A percentile compares a stretch with the other conserved stretches of the same genome.
phyloP scores from a whole-genome alignment of 2,329 filamentous ascomycete species.

The Pyrenophora seminiperda region DNA sequence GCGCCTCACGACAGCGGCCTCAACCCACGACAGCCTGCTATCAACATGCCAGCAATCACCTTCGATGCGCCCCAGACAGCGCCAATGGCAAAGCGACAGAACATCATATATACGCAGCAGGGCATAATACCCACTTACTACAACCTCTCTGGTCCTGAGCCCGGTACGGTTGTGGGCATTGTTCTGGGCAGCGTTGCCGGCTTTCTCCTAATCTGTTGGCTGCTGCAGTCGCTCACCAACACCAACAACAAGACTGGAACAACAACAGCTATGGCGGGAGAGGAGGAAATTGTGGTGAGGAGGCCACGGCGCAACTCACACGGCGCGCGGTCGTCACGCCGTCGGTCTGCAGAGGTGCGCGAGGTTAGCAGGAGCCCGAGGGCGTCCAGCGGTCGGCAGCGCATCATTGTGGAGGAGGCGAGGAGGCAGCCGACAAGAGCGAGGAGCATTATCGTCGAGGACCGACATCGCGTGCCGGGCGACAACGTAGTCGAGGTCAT shows the following conservation, averaged over 20 bases:
- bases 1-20: slow-evolving; percentile 28
- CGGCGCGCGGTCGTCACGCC: slow-evolving; percentile 40
- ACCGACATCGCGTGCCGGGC: slow-evolving; percentile 50
- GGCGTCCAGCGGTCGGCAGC: slow-evolving; percentile 36
- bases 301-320: slow-evolving; percentile 37
- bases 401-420: slow-evolving; percentile 48
- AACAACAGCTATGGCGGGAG: slow-evolving; percentile 50
- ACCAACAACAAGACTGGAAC: slow-evolving; percentile 38
- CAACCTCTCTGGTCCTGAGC: slow-evolving; percentile 57
- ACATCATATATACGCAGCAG: slow-evolving; percentile 22
- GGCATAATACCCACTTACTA: slow-evolving; percentile 67
- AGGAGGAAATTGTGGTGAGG: slow-evolving; percentile 64
- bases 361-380: slow-evolving; percentile 48
- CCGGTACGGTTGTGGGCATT: slow-evolving; percentile 66
- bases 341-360: slow-evolving; percentile 42
- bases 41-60: slow-evolving; percentile 18
- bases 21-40: slow-evolving; percentile 24
- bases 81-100: slow-evolving; percentile 26
- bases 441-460: slow-evolving; percentile 53
- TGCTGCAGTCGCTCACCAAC: slow-evolving; percentile 53
- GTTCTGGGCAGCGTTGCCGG: slow-evolving; percentile 60
- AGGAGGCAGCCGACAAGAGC: slow-evolving; percentile 37
- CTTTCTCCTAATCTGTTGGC: slow-evolving; percentile 59
- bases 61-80: slow-evolving; percentile 20
- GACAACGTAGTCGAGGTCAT: slow-evolving; percentile 65